phyloP scores from a whole-genome alignment of 1,284 basidiomycete species.

The Pseudozyma hubeiensis region DNA sequence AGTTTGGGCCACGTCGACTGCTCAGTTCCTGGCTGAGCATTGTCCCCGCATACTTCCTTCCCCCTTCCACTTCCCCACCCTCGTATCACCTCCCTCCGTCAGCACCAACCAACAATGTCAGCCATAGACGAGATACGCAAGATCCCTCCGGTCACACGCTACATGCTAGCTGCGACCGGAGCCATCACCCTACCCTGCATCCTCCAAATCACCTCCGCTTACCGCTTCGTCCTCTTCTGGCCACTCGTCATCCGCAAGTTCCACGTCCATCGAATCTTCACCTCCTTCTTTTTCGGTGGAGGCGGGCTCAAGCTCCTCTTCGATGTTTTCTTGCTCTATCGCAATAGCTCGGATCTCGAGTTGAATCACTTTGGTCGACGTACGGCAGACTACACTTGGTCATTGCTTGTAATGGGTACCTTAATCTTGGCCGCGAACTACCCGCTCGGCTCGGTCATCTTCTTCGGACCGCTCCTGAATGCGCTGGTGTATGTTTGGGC shows the following conservation, averaged over 20 bases:
- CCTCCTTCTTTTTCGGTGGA: constrained; percentile 80
- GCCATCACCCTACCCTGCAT: constrained; percentile 76
- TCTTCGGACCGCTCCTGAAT: constrained; percentile 78
- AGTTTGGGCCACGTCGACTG: constrained; percentile 40
- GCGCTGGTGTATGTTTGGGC: constrained; percentile 71
- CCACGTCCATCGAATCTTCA: constrained; percentile 81
- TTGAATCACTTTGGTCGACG: constrained; percentile 50
- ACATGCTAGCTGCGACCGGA: constrained; percentile 76
- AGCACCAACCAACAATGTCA: constrained; percentile 1
- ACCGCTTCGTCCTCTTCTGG: constrained; percentile 75
- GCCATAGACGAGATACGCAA: constrained; percentile 70
- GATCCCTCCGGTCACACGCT: constrained; percentile 86
- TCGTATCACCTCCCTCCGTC: not conserved
- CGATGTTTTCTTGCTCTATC: constrained; percentile 57
- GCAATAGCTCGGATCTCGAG: constrained; percentile 59
- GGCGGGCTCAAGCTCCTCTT: constrained; percentile 57
- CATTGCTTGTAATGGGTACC: constrained; percentile 49
- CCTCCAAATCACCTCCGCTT: constrained; percentile 74
- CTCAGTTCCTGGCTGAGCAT: not conserved
- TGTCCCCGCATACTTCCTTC: not conserved
- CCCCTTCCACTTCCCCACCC: not conserved
- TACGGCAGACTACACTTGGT: constrained; percentile 61
- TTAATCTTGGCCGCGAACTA: constrained; percentile 73
- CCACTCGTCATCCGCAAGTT: constrained; percentile 70
- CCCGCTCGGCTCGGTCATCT: constrained; percentile 75